Evolutionary conservation across 2,329 filamentous ascomycete species (phyloP), one percentile per base, ranked within the genome.

Genomic region (Alternaria panax): DNA sequence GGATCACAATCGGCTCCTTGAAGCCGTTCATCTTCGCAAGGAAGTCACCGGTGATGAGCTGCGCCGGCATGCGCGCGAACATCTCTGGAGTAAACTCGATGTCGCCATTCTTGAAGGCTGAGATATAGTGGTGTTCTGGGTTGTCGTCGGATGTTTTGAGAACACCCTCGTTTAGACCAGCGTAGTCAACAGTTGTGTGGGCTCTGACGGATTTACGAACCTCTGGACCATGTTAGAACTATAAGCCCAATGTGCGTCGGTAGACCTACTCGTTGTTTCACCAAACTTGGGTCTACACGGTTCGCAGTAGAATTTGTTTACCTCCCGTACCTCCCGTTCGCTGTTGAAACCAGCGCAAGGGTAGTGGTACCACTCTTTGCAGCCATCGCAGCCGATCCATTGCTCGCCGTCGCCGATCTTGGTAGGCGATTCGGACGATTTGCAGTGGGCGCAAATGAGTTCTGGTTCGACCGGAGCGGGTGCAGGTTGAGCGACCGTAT

Each of bases 371-470:
- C 88, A 90, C 57, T 82, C 82, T 70, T 89, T 88, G 77, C 88
- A 90, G 25, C 86, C 87, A 73, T 90, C 87, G 71, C 88, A 90
- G 41, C 84, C 85, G 62, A 90, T 88, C 88, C 88, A 90, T 54
- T 85, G 82, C 63, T 88, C 85, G 59, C 82, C 80, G 53, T 87
- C 85, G 11, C 79, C 81, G 32, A 82, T 81, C 22, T 80, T 75
- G 34, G 83, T 81, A 51, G 84, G 82, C 20, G 86, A 82, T 45
- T 86, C 81, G 32, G 84, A 79, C 55, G 85, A 81, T 40, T 85
- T 82, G 70, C 87, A 90, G 25, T 83, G 81, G 32, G 84, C 85
- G 69, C 87, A 89, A 8, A 83, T 76, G 12, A 80, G 81, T 68
- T 81, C 70, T 16, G 69, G 79, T 74, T 73, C 70, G 28, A 62